A percentile compares a stretch with the other conserved stretches of the same genome.
Evolutionary conservation across 768 basidiomycete species (phyloP).

Genomic region (Pleurotus eryngii): DNA sequence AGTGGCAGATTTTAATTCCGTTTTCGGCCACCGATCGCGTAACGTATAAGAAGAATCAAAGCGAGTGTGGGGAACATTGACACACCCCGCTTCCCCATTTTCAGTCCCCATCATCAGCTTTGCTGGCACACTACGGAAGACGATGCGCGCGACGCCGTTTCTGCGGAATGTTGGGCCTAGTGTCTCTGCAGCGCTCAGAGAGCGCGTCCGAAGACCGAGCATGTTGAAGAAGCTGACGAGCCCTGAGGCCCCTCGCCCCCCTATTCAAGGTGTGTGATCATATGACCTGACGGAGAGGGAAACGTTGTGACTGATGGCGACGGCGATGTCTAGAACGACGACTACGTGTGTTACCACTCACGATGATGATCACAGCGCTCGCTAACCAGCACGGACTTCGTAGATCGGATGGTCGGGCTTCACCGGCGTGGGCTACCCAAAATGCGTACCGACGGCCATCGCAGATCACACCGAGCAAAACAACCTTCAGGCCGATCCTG

Average conservation of each 20-base stretch:
- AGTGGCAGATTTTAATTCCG: not conserved
- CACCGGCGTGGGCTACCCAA: conserved; percentile 50
- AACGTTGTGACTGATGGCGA: not conserved
- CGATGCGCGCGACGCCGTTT: conserved; percentile 28
- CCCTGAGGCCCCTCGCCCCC: conserved; percentile 35
- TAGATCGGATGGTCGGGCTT: conserved; percentile 52
- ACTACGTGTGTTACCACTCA: conserved; percentile 35
- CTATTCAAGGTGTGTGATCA: conserved; percentile 33
- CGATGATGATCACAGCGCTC: not conserved
- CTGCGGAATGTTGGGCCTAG: conserved; percentile 22
- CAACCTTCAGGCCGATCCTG: conserved; percentile 39
- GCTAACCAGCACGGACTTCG: not conserved
- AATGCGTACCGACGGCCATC: conserved; percentile 42
- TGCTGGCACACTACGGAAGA: conserved; percentile 1
- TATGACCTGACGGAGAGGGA: not conserved
- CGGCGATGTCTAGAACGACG: conserved; percentile 32
- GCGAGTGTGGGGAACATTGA: not conserved
- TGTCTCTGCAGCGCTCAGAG: conserved; percentile 34
- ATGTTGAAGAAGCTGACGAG: conserved; percentile 32
- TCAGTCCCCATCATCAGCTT: conserved; percentile 1
- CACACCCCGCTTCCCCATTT: not conserved
- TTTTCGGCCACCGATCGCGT: not conserved
- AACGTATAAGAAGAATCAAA: conserved; percentile 2
- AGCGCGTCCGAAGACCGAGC: conserved; percentile 38
- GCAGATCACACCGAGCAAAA: conserved; percentile 41